Evolutionary conservation across 225 moss, liverwort and hornwort genomes (phyloP).

Genomic region (Bryum argenteum): DNA sequence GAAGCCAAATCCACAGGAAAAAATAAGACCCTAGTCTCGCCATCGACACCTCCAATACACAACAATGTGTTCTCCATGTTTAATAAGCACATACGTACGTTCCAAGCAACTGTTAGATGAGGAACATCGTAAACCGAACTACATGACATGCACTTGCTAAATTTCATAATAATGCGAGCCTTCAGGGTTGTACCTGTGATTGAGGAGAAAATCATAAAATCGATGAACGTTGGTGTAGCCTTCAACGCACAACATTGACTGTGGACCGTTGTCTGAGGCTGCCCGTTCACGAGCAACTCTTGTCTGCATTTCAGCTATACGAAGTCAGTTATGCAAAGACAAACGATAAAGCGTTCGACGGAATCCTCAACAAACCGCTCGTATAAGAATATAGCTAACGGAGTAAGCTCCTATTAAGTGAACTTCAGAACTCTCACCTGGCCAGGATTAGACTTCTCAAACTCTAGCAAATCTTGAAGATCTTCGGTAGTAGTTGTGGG

Average conservation of each 20-base stretch:
- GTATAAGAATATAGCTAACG: background rate
- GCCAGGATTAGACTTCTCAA: slow-evolving; percentile 88
- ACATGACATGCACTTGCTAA: background rate
- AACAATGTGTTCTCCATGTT: background rate
- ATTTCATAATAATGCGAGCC: background rate
- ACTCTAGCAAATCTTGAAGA: slow-evolving; percentile 86
- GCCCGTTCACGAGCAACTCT: slow-evolving; percentile 66
- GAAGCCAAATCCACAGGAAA: slow-evolving; percentile 17
- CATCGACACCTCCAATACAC: background rate
- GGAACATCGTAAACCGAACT: background rate
- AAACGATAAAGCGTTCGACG: slow-evolving; percentile 4
- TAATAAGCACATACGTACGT: background rate
- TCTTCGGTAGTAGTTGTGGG: slow-evolving; percentile 70
- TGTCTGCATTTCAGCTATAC: slow-evolving; percentile 54
- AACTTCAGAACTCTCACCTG: slow-evolving; percentile 48
- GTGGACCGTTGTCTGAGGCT: slow-evolving; percentile 69
- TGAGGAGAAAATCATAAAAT: slow-evolving; percentile 90
- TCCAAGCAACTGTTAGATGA: background rate
- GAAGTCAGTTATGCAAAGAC: background rate
- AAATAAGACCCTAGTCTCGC: slow-evolving; percentile 8
- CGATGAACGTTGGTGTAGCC: slow-evolving; percentile 69
- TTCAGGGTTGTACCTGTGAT: slow-evolving; percentile 65
- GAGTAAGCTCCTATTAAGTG: background rate
- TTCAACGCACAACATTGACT: slow-evolving; percentile 78
- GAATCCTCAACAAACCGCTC: background rate